A percentile compares a stretch with the other conserved stretches of the same genome.
Evolutionary conservation across 176 grass and related monocot genomes (phyloP).

Genomic region (Hsuehochloa calcarea): DNA sequence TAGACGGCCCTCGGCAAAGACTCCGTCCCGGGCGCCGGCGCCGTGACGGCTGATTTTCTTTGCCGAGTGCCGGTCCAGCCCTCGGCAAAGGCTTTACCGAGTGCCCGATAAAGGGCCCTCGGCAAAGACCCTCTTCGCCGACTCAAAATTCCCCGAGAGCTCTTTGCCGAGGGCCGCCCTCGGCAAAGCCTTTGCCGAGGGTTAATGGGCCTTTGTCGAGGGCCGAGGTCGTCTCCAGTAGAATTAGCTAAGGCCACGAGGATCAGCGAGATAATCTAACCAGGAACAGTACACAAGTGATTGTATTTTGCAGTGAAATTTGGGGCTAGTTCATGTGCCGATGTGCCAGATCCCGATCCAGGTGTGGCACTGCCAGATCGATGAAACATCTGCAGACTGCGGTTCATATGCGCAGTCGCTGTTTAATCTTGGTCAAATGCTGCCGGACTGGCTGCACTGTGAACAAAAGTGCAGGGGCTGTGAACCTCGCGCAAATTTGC

Average conservation of each 20-base stretch:
- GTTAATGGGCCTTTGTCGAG: no score
- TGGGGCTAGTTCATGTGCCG: not conserved
- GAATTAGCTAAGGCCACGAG: not conserved
- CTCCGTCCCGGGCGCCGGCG: no score
- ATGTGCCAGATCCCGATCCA: slow-evolving; percentile 28
- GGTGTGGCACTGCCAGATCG: slow-evolving; percentile 28
- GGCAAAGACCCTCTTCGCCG: no score
- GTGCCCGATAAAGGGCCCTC: no score
- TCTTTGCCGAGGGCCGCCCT: no score
- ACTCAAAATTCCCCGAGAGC: no score
- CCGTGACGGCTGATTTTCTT: no score
- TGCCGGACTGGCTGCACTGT: slow-evolving; percentile 20
- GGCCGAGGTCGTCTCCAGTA: no score
- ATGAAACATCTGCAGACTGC: not conserved
- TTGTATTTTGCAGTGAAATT: not conserved
- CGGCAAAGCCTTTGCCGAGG: no score
- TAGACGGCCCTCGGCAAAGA: no score
- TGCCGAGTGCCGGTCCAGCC: no score
- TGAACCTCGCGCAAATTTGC: not conserved
- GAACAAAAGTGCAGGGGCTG: slow-evolving; percentile 15
- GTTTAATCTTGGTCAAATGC: slow-evolving; percentile 39
- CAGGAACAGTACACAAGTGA: not conserved
- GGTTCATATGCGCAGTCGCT: slow-evolving; percentile 32
- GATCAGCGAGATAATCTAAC: not conserved
- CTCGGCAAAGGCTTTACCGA: no score